Base-by-base conservation (phyloP, 352 stramenopile genomes). In the Hyaloperonospora arabidopsidis region DNA sequence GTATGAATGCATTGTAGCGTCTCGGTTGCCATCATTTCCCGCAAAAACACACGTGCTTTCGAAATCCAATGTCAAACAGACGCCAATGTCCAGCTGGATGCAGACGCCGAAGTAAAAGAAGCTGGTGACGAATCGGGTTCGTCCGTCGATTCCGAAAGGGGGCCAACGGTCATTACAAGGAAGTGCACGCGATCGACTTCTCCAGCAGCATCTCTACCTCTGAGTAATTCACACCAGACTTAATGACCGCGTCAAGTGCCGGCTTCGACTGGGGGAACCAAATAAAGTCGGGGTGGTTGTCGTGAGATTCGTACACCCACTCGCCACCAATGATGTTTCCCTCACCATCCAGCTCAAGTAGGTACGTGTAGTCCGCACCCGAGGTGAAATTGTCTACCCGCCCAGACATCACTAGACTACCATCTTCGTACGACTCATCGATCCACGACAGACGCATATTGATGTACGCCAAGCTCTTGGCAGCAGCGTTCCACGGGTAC, bases 401-500 rank as follows among this genome's bases (percentile, higher is more conserved):
- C 2, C 68, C 63, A 1, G 52, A 65, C 0, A 47, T 45, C 39
- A 76, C 66, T 0, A 79, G 57, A 1, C 57, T 57, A 3, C 70
- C 70, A 19, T 79, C 65, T n/a, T 65, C 48, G 54, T 68, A 60
- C 6, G 63, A 61, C 57, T 79, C 68, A 18, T 59, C 28, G 25
- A 85, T 67, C 67, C 70, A 85, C 28, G 62, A 69, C 8, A 85
- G 57, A 54, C 46, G 67, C 13, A 55, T 67, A 47, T 70, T 57
- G 1, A 80, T 63, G 51, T 76, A 84, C 59, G 67, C 50, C 44
- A 87, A 64, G 36, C 57, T 69, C 53, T 61, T 65, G 21, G 67
- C 67, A 11, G 57, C 54, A 11, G 43, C 57, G 36, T 85, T 85
- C 63, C 79, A 87, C 34, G 70, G 70, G 48, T 85, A 87, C 52